Evolutionary conservation across 2,329 filamentous ascomycete genomes (phyloP), one percentile per base, ranked within the genome.

Genomic region (Mycogone perniciosa): DNA sequence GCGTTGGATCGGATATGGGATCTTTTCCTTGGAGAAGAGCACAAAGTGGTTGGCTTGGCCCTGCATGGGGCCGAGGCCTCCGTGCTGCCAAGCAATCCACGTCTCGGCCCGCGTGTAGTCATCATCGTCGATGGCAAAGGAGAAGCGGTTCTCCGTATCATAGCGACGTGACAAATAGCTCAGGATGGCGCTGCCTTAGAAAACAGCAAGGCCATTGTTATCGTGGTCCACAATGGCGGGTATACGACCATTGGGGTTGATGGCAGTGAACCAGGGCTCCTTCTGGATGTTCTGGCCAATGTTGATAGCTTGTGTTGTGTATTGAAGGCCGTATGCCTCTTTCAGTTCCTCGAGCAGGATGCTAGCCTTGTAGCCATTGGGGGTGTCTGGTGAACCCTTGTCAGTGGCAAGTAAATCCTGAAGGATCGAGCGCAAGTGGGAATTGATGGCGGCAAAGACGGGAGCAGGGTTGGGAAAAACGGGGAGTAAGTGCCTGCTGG

Each of bases 1-100:
- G 38, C 88, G 80, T 62, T 86, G 83, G 11, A 86, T 77, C 44
- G 77, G 82, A 65, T 89, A 91, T 45, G 82, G 75, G 60, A 88
- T 84, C 61, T 77, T 78, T 61, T 88, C 84, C 39, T 83, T 80
- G 4, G 85, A 80, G 59, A 84, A 83, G 38, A 80, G 76, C 47
- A 73, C 66, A 71, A 91, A 91, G 69, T 91, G 85, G 66, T 86
- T 85, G 52, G 85, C 82, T 64, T 90, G 86, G 27, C 82, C 86
- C 66, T 89, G 85, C 74, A 79, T 79, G 3, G 86, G 86, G 1
- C 85, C 85, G 2, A 89, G 61, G 2, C 86, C 86, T n/a, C 83
- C 85, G 60, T 88, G 87, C 70, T 89, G 83, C 80, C 81, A 86
- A 37, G 77, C 76, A 55, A 83, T 75, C 83, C 82, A 86, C 2